Percentiles rank a stretch among this genome's conserved stretches.
Evolutionary conservation across 2,329 filamentous ascomycete species (phyloP).

Genomic region (Xylariomycetidae sp.): DNA sequence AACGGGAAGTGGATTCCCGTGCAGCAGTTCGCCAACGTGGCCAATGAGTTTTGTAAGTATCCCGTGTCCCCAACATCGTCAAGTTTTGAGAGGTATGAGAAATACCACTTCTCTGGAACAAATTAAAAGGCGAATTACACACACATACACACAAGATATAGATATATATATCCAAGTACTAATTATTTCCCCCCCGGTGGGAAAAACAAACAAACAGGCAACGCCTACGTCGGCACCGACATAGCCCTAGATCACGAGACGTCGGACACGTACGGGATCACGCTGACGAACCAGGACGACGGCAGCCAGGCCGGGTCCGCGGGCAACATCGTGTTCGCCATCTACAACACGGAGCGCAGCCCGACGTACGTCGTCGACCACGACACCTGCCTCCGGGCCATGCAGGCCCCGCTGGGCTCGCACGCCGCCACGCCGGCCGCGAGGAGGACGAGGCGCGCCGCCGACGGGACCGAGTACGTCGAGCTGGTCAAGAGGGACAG

Average conservation of each 20-base stretch:
- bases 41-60: constrained; percentile 2
- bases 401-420: constrained; percentile 1
- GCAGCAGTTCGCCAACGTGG: not conserved
- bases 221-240: not conserved
- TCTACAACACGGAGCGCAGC: constrained; percentile 2
- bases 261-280: constrained; percentile 2
- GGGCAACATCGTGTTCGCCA: constrained; percentile 4
- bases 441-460: no score
- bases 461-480: constrained; percentile 2
- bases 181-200: not conserved
- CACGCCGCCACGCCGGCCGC: no score
- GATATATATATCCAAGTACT: no score
- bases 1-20: constrained; percentile 3
- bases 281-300: constrained; percentile 2
- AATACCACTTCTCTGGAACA: no score
- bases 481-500: not conserved
- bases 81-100: no score
- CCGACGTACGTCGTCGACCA: constrained; percentile 2
- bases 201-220: not conserved
- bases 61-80: no score
- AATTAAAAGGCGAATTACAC: no score
- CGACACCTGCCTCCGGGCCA: constrained; percentile 1
- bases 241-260: constrained; percentile 1
- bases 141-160: no score
- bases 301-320: not conserved